Conservation (phyloP, 2,329 filamentous ascomycete species). For the Teratosphaeria zuluensis region DNA sequence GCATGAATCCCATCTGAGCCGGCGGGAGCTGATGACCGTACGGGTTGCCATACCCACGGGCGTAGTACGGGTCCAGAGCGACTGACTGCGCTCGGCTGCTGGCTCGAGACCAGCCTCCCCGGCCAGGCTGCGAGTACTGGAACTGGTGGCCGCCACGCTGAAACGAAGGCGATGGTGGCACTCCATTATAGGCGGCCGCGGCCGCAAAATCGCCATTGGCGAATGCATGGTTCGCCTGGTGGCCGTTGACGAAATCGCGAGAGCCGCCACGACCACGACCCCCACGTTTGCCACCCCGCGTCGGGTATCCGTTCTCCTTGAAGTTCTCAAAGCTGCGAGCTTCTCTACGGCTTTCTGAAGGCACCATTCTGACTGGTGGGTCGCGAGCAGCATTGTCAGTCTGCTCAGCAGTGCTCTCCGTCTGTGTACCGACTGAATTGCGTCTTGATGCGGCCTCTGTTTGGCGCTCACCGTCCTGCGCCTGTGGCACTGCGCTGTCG, state of each 20-base stretch:
- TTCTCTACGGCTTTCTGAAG: conserved; percentile 15
- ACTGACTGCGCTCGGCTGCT: conserved; percentile 52
- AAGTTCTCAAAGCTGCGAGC: conserved; percentile 12
- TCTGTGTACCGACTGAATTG: conserved; percentile 6
- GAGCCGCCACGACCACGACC: conserved; percentile 25
- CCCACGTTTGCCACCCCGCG: conserved; percentile 21
- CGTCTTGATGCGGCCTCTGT: conserved; percentile 11
- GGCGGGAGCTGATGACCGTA: conserved; percentile 28
- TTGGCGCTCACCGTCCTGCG: conserved; percentile 7
- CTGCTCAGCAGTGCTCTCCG: neutral
- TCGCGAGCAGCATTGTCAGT: neutral
- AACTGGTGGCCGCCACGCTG: conserved; percentile 21
- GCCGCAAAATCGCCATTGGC: conserved; percentile 18
- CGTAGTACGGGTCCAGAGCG: conserved; percentile 45
- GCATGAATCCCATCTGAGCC: conserved; percentile 39
- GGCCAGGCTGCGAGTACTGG: conserved; percentile 24
- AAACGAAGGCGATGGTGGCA: conserved; percentile 22
- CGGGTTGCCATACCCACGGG: conserved; percentile 19
- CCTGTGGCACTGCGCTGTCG: neutral
- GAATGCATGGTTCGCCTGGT: conserved; percentile 13
- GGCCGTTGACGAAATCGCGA: conserved; percentile 23
- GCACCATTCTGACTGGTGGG: conserved; percentile 5
- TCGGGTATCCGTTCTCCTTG: conserved; percentile 12
- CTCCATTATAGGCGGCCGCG: conserved; percentile 9
- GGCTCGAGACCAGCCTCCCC: conserved; percentile 38